These are phyloP conservation scores for Yamadazyma insecticola DNA, from an alignment of 805 yeast species.

Conservation along the genomic window DNA sequence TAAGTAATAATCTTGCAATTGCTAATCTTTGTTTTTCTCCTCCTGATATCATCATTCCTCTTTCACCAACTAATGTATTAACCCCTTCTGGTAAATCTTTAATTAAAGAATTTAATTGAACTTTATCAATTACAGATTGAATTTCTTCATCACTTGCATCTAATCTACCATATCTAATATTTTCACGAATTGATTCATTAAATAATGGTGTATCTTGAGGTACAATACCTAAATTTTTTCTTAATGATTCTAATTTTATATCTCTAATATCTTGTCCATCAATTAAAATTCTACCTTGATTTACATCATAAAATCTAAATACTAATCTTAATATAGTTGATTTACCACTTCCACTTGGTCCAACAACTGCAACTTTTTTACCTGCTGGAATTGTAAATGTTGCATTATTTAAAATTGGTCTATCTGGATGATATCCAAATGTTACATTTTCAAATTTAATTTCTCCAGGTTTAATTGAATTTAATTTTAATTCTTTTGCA, in stretches of 20 bases:
- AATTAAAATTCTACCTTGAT: slow-evolving; percentile 68
- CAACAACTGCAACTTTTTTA: slow-evolving; percentile 86
- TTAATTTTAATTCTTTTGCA: slow-evolving; percentile 58
- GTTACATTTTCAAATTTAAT: slow-evolving; percentile 86
- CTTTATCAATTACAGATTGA: slow-evolving; percentile 55
- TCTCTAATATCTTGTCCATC: slow-evolving; percentile 86
- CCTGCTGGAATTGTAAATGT: slow-evolving; percentile 88
- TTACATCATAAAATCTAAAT: slow-evolving; percentile 86
- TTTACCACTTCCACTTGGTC: slow-evolving; percentile 95
- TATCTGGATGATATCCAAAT: slow-evolving; percentile 85
- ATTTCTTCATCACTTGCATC: slow-evolving; percentile 73
- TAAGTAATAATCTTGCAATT: slow-evolving; percentile 83
- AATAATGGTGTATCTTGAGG: slow-evolving; percentile 97
- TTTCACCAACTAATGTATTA: slow-evolving; percentile 87
- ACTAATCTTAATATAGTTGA: slow-evolving; percentile 81
- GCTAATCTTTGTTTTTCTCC: slow-evolving; percentile 97
- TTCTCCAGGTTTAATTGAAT: slow-evolving; percentile 54
- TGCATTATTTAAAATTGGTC: slow-evolving; percentile 80
- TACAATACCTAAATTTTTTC: slow-evolving; percentile 81
- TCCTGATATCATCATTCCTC: slow-evolving; percentile 99
- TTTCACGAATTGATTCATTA: slow-evolving; percentile 85
- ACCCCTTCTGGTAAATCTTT: slow-evolving; percentile 76
- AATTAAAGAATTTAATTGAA: slow-evolving; percentile 62
- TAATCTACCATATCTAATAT: slow-evolving; percentile 80
- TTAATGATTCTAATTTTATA: slow-evolving; percentile 68